A percentile compares a stretch with the other conserved stretches of the same genome.
phyloP scores from a whole-genome alignment of 75 land plant genomes.

The Pinus albicaulis region DNA sequence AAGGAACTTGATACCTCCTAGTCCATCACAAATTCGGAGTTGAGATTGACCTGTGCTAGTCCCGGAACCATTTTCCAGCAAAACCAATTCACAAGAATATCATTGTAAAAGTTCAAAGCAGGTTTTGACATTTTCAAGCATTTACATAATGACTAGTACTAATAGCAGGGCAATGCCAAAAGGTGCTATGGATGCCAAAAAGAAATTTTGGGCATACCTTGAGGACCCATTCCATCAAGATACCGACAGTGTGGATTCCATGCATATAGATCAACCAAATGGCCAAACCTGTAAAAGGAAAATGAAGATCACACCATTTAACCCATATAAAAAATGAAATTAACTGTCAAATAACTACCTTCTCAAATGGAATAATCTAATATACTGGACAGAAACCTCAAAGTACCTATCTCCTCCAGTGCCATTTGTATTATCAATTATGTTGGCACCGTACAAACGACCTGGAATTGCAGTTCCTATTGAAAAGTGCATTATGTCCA shows the following conservation, averaged over 20 bases:
- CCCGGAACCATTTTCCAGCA: neutral
- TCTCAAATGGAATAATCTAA: slow-evolving; percentile 1
- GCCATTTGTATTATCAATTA: slow-evolving; percentile 64
- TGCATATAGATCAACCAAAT: slow-evolving; percentile 82
- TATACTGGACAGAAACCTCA: neutral
- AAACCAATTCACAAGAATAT: neutral
- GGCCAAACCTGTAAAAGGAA: slow-evolving; percentile 59
- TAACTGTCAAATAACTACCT: slow-evolving; percentile 4
- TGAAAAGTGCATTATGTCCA: slow-evolving; percentile 92
- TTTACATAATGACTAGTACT: neutral
- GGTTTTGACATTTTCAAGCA: neutral
- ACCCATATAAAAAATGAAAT: neutral
- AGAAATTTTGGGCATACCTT: slow-evolving; percentile 44
- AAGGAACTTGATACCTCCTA: too few species aligned
- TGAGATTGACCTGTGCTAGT: slow-evolving; percentile 1
- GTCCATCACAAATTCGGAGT: neutral
- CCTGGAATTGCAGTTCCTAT: slow-evolving; percentile 94
- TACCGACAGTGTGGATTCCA: slow-evolving; percentile 94
- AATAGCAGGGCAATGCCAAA: slow-evolving; percentile 8
- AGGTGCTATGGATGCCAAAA: neutral
- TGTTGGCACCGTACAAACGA: slow-evolving; percentile 84
- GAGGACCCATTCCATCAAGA: slow-evolving; percentile 76
- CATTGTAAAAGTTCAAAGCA: slow-evolving; percentile 4
- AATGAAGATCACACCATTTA: slow-evolving; percentile 5
- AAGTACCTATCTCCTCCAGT: slow-evolving; percentile 81